A percentile compares a stretch with the other conserved stretches of the same genome.
These are phyloP conservation scores for Scedosporium boydii DNA, from an alignment of 2,329 filamentous ascomycete species.

Conservation along the genomic window DNA sequence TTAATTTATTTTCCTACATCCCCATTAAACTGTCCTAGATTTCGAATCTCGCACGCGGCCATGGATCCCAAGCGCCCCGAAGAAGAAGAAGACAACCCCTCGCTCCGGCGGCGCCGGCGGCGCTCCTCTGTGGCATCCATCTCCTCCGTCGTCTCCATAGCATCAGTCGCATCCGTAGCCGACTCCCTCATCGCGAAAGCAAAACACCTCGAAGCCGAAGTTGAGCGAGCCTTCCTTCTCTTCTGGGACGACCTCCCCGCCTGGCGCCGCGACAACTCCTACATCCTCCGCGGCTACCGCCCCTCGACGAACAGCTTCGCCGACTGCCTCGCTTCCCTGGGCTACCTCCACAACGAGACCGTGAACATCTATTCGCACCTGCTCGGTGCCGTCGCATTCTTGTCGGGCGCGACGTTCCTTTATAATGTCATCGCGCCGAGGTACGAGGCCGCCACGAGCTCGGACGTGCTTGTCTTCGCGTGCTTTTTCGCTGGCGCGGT, in stretches of 20 bases:
- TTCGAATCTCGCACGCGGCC: not conserved
- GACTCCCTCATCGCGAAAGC: conserved; percentile 12
- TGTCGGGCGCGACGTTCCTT: conserved; percentile 40
- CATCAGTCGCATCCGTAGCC: conserved; percentile 16
- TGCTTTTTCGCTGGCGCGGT: conserved; percentile 73
- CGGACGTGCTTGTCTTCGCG: conserved; percentile 62
- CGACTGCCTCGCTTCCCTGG: conserved; percentile 35
- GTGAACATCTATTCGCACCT: conserved; percentile 58
- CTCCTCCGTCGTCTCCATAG: conserved; percentile 20
- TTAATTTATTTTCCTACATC: not conserved
- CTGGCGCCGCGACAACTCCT: conserved; percentile 53
- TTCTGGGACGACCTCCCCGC: conserved; percentile 48
- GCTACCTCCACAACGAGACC: conserved; percentile 50
- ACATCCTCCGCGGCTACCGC: conserved; percentile 45
- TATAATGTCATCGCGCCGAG: conserved; percentile 51
- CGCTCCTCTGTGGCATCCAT: not conserved
- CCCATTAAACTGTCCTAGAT: not conserved
- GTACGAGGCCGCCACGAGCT: conserved; percentile 49
- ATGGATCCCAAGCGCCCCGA: not conserved
- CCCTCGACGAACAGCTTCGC: conserved; percentile 37
- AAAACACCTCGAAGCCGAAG: conserved; percentile 26
- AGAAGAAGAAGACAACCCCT: not conserved
- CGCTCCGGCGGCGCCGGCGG: conserved; percentile 4
- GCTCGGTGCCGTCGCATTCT: conserved; percentile 53
- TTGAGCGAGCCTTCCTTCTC: conserved; percentile 33